These are phyloP conservation scores for Erythrobasidium hasegawianum DNA, from an alignment of 1,284 basidiomycete genomes.

Conservation along the genomic window DNA sequence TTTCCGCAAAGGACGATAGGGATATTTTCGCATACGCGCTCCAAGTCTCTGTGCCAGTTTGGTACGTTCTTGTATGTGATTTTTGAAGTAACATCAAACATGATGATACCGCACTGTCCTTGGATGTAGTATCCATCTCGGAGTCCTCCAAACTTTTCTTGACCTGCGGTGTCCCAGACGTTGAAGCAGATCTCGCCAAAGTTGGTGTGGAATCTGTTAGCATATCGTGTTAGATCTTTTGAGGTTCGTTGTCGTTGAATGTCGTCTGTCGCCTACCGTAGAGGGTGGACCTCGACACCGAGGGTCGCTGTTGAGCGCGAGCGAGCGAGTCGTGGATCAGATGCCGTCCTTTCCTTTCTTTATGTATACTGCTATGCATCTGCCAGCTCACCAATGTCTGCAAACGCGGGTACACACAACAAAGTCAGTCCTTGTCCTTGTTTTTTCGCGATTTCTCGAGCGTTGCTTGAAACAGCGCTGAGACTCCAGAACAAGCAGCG, in stretches of 20 bases:
- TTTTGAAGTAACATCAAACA: constrained; percentile 99
- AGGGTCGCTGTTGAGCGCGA: constrained; percentile 78
- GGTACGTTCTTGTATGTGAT: constrained; percentile 99
- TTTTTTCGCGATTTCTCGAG: constrained; percentile 8
- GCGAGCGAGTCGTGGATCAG: neutral
- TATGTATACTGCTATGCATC: no score
- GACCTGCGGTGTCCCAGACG: constrained; percentile 99
- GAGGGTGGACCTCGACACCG: constrained; percentile 98
- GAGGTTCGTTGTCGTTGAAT: no score
- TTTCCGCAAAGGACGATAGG: constrained; percentile 99
- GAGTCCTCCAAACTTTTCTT: constrained; percentile 99
- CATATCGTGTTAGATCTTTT: no score
- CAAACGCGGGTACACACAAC: neutral
- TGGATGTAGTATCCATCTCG: constrained; percentile 93
- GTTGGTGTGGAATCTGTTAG: constrained; percentile 95
- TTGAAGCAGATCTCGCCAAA: constrained; percentile 99
- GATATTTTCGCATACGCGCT: constrained; percentile 99
- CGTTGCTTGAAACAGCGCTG: no score
- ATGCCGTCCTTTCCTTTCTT: no score
- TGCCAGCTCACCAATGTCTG: constrained; percentile 30
- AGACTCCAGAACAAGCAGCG: no score
- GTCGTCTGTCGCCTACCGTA: constrained; percentile 55
- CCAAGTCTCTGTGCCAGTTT: constrained; percentile 99
- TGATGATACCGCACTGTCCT: constrained; percentile 99
- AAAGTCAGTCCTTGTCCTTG: neutral